Percentiles rank a stretch among this genome's conserved stretches.
These are phyloP conservation scores for Leishmania major DNA, from an alignment of 208 protist species.

Conservation along the genomic window DNA sequence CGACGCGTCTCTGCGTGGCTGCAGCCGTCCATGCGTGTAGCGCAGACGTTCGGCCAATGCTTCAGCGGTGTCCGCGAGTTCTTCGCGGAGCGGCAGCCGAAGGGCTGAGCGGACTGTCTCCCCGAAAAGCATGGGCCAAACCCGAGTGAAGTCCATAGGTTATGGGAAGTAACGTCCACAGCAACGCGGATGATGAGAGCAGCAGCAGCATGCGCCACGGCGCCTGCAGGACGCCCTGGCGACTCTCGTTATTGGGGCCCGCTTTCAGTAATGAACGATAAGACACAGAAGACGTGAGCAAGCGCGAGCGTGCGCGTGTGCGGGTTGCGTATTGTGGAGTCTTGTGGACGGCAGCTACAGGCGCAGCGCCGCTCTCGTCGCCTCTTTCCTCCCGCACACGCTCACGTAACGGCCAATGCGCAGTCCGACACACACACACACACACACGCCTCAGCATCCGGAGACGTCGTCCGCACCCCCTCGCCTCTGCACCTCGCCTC, in stretches of 20 bases:
- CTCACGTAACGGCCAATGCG: background rate
- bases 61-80: conserved; percentile 71
- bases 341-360: too few species aligned
- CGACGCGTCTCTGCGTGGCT: conserved; percentile 61
- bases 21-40: conserved; percentile 57
- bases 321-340: background rate
- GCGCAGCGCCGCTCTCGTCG: background rate
- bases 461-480: background rate
- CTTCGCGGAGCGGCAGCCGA: conserved; percentile 32
- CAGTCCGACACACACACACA: background rate
- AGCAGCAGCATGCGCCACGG: background rate
- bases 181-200: background rate
- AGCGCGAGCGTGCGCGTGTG: background rate
- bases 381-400: background rate
- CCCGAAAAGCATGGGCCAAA: background rate
- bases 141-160: background rate
- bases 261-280: background rate
- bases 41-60: conserved; percentile 64
- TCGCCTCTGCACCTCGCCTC: background rate
- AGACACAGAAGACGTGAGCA: background rate
- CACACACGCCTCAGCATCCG: background rate
- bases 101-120: background rate
- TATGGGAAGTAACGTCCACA: background rate
- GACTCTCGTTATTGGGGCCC: background rate
- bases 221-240: background rate